Conservation (phyloP, 176 grass and related monocot species). For the Rhipidocladum racemiflorum region DNA sequence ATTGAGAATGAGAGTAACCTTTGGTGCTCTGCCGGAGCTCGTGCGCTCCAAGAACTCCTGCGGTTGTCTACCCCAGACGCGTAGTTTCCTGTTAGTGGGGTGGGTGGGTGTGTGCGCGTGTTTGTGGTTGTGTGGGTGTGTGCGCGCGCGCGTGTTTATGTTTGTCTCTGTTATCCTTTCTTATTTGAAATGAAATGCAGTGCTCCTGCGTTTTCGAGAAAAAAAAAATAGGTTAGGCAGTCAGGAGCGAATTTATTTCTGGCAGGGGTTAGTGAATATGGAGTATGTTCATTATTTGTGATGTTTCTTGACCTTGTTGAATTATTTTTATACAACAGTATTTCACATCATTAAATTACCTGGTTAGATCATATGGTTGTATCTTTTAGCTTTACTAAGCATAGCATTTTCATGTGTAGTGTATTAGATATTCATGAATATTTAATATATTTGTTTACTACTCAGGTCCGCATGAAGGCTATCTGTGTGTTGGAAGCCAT, state of each 20-base stretch:
- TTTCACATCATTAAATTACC: conserved; percentile 18
- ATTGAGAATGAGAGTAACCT: too few species aligned
- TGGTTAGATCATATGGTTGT: conserved; percentile 1
- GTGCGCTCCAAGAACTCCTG: too few species aligned
- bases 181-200: too few species aligned
- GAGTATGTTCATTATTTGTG: not conserved
- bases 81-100: too few species aligned
- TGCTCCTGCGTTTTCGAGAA: too few species aligned
- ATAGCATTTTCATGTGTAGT: not conserved
- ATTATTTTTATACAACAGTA: not conserved
- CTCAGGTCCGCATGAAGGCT: conserved; percentile 94
- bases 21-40: too few species aligned
- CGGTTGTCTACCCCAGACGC: too few species aligned
- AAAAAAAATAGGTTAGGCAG: not conserved
- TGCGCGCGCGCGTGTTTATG: too few species aligned
- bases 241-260: not conserved
- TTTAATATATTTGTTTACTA: conserved; percentile 26
- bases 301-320: conserved; percentile 14
- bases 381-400: conserved; percentile 2
- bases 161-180: too few species aligned
- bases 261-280: not conserved
- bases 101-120: too few species aligned
- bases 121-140: too few species aligned
- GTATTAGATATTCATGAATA: conserved; percentile 9
- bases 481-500: conserved; percentile 95